phyloP scores from a whole-genome alignment of 1,284 basidiomycete genomes.

The Boletus holoroseus region DNA sequence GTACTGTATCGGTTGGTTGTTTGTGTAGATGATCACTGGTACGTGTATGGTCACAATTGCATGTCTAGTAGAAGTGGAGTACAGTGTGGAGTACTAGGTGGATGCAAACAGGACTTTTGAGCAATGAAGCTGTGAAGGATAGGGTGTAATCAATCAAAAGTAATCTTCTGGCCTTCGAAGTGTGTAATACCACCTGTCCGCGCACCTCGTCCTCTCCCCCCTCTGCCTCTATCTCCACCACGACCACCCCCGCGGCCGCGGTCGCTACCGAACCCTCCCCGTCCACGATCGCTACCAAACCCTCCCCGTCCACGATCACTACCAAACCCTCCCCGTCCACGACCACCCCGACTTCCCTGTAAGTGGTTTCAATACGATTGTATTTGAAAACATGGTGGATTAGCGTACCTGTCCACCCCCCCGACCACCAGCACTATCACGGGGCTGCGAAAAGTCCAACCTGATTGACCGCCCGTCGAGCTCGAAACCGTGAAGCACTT shows the following conservation, averaged over 20 bases:
- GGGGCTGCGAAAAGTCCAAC: constrained; percentile 87
- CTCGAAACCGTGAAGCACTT: constrained; percentile 66
- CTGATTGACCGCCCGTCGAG: constrained; percentile 81
- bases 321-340: constrained; percentile 35
- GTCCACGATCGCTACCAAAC: constrained; percentile 32
- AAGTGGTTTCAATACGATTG: constrained; percentile 10
- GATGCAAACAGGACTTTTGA: not conserved
- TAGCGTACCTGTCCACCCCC: constrained; percentile 39
- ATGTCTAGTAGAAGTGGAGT: not conserved
- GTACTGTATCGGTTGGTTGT: not conserved
- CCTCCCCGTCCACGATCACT: constrained; percentile 37
- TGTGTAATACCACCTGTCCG: constrained; percentile 71
- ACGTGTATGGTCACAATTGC: not conserved
- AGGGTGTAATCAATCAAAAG: constrained; percentile 43
- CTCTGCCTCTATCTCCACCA: constrained; percentile 38
- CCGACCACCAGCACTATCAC: constrained; percentile 57
- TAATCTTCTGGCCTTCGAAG: constrained; percentile 78
- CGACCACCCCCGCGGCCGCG: constrained; percentile 37
- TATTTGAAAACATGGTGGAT: constrained; percentile 25
- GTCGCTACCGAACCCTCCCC: constrained; percentile 38
- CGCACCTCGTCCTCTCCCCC: constrained; percentile 47
- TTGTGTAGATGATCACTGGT: not conserved
- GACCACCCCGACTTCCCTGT: constrained; percentile 30
- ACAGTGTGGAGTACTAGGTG: not conserved
- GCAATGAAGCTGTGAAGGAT: not conserved